Base-by-base conservation (phyloP, 768 basidiomycete genomes). In the Pleurotus ostreatus region DNA sequence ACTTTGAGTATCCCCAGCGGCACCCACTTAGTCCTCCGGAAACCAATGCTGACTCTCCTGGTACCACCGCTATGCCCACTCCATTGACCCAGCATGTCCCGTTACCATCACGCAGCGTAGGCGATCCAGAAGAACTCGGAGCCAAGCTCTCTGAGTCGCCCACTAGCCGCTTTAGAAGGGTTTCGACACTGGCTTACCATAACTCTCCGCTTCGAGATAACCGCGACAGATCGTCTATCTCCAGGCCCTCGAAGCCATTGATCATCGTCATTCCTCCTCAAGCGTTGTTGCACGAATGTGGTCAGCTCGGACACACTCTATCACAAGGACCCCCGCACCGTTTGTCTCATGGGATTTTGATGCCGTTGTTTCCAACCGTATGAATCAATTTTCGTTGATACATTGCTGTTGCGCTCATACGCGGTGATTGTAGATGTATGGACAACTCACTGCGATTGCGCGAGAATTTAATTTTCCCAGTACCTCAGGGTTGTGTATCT, bases 391-490 rank as follows among this genome's bases (percentile, higher is more conserved):
- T 46, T 39, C 23, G 52, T 44, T 39, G 20, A 20, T 22, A 13
- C 25, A 34, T 38, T 16, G 53, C 38, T 57, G 16, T 13, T 7
- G 34, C 63, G 39, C 61, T 25, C 30, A 20, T 18, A 8, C 46
- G 40, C 47, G 3, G 51, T 39, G 52, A 55, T 6, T 20, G 34
- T 52, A 93, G 92, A 81, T 92, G 76, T 84, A 83, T 63, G 83
- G 79, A 13, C 91, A 94, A 68, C 72, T 92, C 34, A 78, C 79
- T 25, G 87, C 89, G 8, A 91, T 94, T 58, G 88, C 89, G 3
- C 81, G 83, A 49, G 90, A 93, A 67, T 92, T 85, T 71, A 86
- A 82, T 64, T 88, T 92, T 61, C 91, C 91, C 0, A 89, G 86
- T 65, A 86, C 79, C 18, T 66, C 79, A 7, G 91, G 91, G 20